These are phyloP conservation scores for Candida koratica DNA, from an alignment of 805 yeast genomes.

Conservation along the genomic window DNA sequence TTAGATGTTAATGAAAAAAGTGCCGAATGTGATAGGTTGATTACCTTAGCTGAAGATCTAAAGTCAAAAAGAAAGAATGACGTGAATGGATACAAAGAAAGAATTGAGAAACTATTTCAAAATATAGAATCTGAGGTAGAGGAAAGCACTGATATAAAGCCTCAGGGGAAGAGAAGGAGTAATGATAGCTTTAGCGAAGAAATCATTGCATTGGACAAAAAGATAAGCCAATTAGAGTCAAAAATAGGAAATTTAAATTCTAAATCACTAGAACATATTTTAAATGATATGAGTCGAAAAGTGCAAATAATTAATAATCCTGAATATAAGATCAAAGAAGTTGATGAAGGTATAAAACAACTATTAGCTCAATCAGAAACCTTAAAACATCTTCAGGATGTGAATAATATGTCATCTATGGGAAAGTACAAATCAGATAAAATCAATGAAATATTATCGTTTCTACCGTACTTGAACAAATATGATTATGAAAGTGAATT, in stretches of 20 bases:
- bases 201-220: conserved; percentile 10
- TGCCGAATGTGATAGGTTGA: conserved; percentile 10
- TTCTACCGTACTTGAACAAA: conserved; percentile 24
- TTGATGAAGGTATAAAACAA: conserved; percentile 23
- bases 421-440: conserved; percentile 12
- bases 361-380: conserved; percentile 26
- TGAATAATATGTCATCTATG: conserved; percentile 2
- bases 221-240: conserved; percentile 8
- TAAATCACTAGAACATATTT: conserved; percentile 21
- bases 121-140: neutral
- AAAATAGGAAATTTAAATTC: conserved; percentile 8
- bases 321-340: conserved; percentile 22
- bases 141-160: neutral
- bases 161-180: neutral
- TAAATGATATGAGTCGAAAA: conserved; percentile 32
- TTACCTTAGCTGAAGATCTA: conserved; percentile 10
- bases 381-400: conserved; percentile 8
- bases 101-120: conserved; percentile 11
- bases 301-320: conserved; percentile 34
- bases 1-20: conserved; percentile 12
- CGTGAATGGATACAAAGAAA: conserved; percentile 6
- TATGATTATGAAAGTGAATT: conserved; percentile 22
- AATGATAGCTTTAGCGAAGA: neutral
- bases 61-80: conserved; percentile 2
- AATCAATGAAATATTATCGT: conserved; percentile 24